Evolutionary conservation across 2,329 filamentous ascomycete genomes (phyloP), one percentile per base, ranked within the genome.

Genomic region (Paracoccidioides brasiliensis): DNA sequence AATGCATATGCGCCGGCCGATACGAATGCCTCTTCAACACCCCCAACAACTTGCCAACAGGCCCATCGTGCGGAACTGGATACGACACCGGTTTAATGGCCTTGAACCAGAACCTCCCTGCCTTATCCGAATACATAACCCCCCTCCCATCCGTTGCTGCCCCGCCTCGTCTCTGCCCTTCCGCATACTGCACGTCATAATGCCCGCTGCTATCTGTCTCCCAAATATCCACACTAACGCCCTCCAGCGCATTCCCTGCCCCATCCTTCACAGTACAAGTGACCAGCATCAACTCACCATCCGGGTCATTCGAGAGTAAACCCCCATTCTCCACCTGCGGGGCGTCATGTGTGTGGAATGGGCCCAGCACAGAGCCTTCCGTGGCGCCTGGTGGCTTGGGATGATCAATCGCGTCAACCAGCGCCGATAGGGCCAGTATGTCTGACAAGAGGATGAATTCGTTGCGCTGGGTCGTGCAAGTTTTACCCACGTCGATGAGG

Each of bases 371-470:
- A 0, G 86, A 88, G 56, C 87, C 86, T 69, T 91, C 86, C 32
- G 88, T 93, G 12, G 46, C 46, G 33, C 32, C 69, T 0, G 80
- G 66, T 0, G 85, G 86, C 67, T 89, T 91, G 32, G 88, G 88
- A 72, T 91, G 86, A 74, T 90, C 85, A 74, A 93, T 90, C 62
- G 78, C 81, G 72, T 93, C 87, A 61, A 93, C 83, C 3, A 93
- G 80, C 57, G 90, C 79, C 28, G 85, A 90, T 40, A 93, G 80
- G 42, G 87, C 88, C 28, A 91, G 78, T 44, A 88, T 78, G 70
- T 93, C 88, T 61, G 84, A 88, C 59, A 91, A 82, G 42, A 91
- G 81, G 69, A 91, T 90, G 74, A 87, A 90, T 76, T 90, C 85
- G 78, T 88, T 84, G 61, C 87, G 79, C 51, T 88, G 84, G 64